Base-by-base conservation (phyloP, 2,329 filamentous ascomycete species). In the Pseudogymnoascus sp. region DNA sequence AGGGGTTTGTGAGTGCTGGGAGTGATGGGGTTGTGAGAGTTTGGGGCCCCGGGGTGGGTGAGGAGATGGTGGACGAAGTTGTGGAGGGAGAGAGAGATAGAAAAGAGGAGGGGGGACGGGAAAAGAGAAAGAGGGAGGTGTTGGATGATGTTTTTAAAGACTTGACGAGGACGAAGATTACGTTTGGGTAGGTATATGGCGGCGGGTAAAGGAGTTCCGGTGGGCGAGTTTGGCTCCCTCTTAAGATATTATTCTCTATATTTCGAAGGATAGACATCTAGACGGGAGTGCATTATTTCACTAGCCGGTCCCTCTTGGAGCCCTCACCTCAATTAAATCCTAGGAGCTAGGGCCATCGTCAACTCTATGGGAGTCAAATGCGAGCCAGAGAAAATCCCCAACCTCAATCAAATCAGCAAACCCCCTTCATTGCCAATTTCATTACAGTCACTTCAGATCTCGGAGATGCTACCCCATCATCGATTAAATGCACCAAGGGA, bases 11-110 rank as follows among this genome's bases (percentile, higher is more conserved):
- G 75, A 94, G 91, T 61, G 88, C 86, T 1, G 91, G 96, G 69
- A 80, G 87, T 2, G 91, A 97, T 71, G 93, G 93, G 0, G 88
- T 87, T 60, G 93, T 97, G 63, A 82, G 88, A 49, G 84, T 84
- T 3, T 97, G 93, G 92, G 80, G 82, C 67, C 89, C 90, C 2
- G 74, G 78, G 0, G 83, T 82, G 4, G 77, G 76, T 35, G 75
- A 83, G 66, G 72, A 82, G 67, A 67, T 84, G 59, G 79, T 78
- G 11, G 78, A 80, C 38, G 76, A 78, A 11, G 78, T 79, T 3
- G 74, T 76, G 14, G 70, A 73, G 4, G 30, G 8, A 12, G 38
- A 25, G 5, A 63, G 52, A 25, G 74, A 72, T 23, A 72, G 73
- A 6, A 75, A 81, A 22, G 77, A 79, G n/a, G 76, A 76, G 22